These are phyloP conservation scores for Flaveria trinervia DNA, from an alignment of 129 eudicot species.

Conservation along the genomic window DNA sequence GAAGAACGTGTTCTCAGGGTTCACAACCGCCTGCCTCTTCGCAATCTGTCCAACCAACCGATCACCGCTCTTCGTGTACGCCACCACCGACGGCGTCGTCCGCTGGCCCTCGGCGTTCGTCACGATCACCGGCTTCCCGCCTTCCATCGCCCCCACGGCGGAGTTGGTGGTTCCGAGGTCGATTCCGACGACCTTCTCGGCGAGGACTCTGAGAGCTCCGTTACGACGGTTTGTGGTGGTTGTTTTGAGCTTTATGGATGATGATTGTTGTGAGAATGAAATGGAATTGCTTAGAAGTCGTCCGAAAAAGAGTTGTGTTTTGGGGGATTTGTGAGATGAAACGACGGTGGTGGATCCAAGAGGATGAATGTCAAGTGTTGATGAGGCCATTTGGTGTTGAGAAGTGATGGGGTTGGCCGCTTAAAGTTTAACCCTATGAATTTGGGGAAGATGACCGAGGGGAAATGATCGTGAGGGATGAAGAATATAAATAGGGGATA, in stretches of 20 bases:
- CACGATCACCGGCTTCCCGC: constrained; percentile 88
- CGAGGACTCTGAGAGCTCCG: constrained; percentile 51
- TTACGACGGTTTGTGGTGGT: constrained; percentile 7
- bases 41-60: constrained; percentile 94
- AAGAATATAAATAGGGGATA: constrained; percentile 24
- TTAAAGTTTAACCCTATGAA: constrained; percentile 38
- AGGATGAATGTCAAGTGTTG: constrained; percentile 62
- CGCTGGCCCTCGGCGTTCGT: constrained; percentile 92
- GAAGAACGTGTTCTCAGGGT: constrained; percentile 86
- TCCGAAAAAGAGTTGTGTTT: constrained; percentile 49
- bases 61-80: constrained; percentile 85
- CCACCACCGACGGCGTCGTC: constrained; percentile 96
- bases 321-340: constrained; percentile 32
- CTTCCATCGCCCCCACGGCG: constrained; percentile 97
- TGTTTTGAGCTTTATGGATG: constrained; percentile 38
- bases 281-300: constrained; percentile 31
- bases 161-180: constrained; percentile 93
- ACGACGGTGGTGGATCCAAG: constrained; percentile 40
- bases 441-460: constrained; percentile 27
- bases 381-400: constrained; percentile 53
- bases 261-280: constrained; percentile 31
- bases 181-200: constrained; percentile 92
- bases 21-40: constrained; percentile 93
- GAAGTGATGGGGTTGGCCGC: constrained; percentile 8
- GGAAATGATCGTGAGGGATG: neutral